These are phyloP conservation scores for Sequoiadendron giganteum DNA, from an alignment of 75 land plant species.

Conservation along the genomic window DNA sequence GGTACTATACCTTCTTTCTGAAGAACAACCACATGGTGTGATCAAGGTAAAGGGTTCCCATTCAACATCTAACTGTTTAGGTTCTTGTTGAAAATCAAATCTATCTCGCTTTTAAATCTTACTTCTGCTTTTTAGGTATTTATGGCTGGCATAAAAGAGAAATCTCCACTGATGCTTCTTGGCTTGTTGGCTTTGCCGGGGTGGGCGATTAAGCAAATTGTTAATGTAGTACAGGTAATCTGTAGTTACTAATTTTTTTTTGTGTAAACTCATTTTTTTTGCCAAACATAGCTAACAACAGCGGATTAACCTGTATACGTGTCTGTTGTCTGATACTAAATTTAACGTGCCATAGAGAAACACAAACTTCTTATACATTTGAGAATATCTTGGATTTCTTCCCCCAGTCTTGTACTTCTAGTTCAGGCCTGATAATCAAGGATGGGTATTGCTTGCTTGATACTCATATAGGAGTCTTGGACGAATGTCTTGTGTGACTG, in stretches of 20 bases:
- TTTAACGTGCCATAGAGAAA: not conserved
- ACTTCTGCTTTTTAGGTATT: slow-evolving; percentile 45
- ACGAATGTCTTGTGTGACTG: not conserved
- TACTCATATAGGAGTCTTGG: not conserved
- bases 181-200: slow-evolving; percentile 64
- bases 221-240: slow-evolving; percentile 91
- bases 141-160: slow-evolving; percentile 21
- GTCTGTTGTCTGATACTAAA: not conserved
- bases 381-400: not conserved
- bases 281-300: not conserved
- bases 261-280: not conserved
- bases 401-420: not conserved
- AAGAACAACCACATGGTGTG: slow-evolving; percentile 37
- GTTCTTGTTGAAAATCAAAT: not conserved
- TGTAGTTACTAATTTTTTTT: not conserved
- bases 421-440: not conserved
- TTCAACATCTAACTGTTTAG: not conserved
- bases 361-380: not conserved
- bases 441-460: not conserved
- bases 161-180: slow-evolving; percentile 30
- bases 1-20: slow-evolving; percentile 68
- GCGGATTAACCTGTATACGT: not conserved
- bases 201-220: slow-evolving; percentile 85
- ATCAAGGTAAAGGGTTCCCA: slow-evolving; percentile 49
- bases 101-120: not conserved